Evolutionary conservation across 805 yeast species (phyloP), one percentile per base, ranked within the genome.

Genomic region (Starmerella davenportii): DNA sequence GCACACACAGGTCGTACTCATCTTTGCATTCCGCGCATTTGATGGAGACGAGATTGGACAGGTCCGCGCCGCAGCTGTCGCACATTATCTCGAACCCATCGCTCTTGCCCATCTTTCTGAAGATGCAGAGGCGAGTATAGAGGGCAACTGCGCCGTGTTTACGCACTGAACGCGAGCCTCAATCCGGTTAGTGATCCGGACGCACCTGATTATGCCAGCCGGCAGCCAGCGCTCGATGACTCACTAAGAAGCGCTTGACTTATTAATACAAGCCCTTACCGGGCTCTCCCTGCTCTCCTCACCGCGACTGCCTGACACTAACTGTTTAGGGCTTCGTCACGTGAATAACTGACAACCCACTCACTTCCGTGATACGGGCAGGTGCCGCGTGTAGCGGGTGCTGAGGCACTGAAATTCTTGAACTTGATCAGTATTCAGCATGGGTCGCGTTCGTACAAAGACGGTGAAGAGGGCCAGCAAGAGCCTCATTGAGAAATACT

Each of bases 391-490:
- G n/a, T n/a, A n/a, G n/a, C n/a, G n/a, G n/a, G n/a, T n/a, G n/a
- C n/a, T n/a, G n/a, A 7, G 19, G 15, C 34, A 25, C 13, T 43
- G 45, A 43, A 40, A 41, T 43, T 43, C 43, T 37, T 43, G 45
- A 41, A 43, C 35, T 34, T 43, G 25, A 20, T 24, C 25, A 16
- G 15, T 35, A 17, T 21, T 37, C 46, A 46, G 42, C 36, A 51
- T 52, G 98, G 98, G 98, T 78, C 90, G 96, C 70, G 98, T 92
- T 77, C 85, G 98, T 79, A 90, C 98, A 60, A 92, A 90, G 78
- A 90, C 99, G 71, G 96, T 90, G 70, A 90, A 90, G 82, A 81
- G 96, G 74, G 96, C 99, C 70, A 79, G 98, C 63, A 92, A 92
- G 79, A 93, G 85, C 66, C 75, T 92, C 70, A 90, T 90, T 66